Evolutionary conservation across 495 filamentous ascomycete species (phyloP), one percentile per base, ranked within the genome.

Genomic region (Trichoderma erinaceum): DNA sequence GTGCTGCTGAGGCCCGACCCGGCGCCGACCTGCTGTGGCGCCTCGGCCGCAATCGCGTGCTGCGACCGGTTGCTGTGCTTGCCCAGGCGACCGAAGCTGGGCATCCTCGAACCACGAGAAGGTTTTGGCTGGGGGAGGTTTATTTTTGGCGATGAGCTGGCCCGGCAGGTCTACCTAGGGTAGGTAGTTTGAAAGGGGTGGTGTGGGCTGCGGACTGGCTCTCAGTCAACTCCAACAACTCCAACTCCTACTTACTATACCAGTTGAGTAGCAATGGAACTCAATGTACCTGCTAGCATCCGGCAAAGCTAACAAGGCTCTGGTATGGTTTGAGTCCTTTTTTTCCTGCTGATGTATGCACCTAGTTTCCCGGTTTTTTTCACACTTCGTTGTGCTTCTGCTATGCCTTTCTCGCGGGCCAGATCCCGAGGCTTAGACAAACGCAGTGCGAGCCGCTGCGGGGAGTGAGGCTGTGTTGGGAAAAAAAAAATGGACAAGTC

Each of bases 61-160:
- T 74, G 75, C 64, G 75, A 75, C 65, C 74, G 72, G 71, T 75
- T 77, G 67, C 67, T 74, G 52, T 75, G 73, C 63, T 71, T 74
- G 66, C 23, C 32, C 48, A 61, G 29, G 66, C 66, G 66, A 16
- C 48, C 18, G 66, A 67, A 44, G 50, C 46, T 38, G 35, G 66
- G 66, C 66, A 67, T 67, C 35, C 41, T 65, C 63, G n/a, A 52
- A 10, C 18, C 43, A 46, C 8, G 18, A 23, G 18, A 4, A 10
- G 48, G 29, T 29, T 10, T 52, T 10, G 18, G 8, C 18, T 52
- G 18, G 48, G 18, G 48, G 18, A 52, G 48, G 48, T 52, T 52
- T 52, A 52, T 52, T 52, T 52, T 52, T 52, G 48, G 48, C 48
- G 48, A 52, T 52, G 48, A 52, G 48, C 48, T 52, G 48, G 48